Conservation (phyloP, 208 protist genomes). For the Leishmania major region DNA sequence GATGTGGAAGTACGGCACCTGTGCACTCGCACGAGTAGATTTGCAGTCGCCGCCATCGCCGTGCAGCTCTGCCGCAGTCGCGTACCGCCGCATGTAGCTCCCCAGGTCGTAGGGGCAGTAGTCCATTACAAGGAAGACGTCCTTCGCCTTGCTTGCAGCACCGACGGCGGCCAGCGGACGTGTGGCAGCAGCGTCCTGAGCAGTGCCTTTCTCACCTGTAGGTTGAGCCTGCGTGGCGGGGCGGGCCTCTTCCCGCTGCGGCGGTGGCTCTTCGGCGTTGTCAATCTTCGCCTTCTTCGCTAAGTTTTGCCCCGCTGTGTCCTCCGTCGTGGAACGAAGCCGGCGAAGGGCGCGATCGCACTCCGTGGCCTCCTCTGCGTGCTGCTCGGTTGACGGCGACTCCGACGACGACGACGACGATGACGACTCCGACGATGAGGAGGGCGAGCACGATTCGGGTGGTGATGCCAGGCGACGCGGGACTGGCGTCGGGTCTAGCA, state of each 20-base stretch:
- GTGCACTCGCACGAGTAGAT: not conserved
- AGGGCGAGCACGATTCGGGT: not conserved
- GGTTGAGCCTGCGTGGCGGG: not conserved
- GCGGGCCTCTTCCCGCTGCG: not conserved
- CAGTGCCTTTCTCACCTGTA: not conserved
- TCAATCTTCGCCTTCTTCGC: constrained; percentile 9
- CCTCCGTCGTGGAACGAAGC: not conserved
- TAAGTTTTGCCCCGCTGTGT: not conserved
- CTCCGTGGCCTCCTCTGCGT: not conserved
- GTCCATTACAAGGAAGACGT: constrained; percentile 89
- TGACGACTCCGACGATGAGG: not conserved
- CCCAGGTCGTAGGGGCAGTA: constrained; percentile 79
- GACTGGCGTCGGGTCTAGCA: constrained; percentile 40
- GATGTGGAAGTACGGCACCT: constrained; percentile 60
- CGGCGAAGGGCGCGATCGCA: not conserved
- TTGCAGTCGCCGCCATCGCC: not conserved
- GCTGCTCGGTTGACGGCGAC: constrained; percentile 3
- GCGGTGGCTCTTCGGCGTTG: not conserved
- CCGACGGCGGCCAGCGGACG: constrained; percentile 19
- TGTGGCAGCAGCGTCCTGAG: constrained; percentile 3
- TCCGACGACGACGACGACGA: constrained; percentile 5
- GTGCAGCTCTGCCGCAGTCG: constrained; percentile 5
- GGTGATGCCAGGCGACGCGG: constrained; percentile 5
- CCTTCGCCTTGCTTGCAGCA: constrained; percentile 24
- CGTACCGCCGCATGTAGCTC: constrained; percentile 61